Base-by-base conservation (phyloP, 2,329 filamentous ascomycete genomes). In the Aureobasidium sp. region DNA sequence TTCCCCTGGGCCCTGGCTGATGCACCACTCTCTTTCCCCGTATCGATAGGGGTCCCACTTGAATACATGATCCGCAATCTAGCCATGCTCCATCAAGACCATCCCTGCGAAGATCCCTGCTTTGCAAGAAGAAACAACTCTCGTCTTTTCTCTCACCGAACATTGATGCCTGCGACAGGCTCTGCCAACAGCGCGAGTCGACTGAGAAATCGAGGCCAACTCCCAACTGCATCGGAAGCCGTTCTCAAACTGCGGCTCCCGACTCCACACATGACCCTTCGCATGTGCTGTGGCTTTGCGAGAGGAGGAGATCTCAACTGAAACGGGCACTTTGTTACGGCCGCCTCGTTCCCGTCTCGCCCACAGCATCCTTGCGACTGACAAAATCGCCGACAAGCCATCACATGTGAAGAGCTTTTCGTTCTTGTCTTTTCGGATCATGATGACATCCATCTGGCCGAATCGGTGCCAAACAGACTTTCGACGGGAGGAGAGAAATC, bases 391-490 rank as follows among this genome's bases (percentile, higher is more conserved):
- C 53, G 53, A 57, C 53, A n/a, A 57, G 37, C 15, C 31, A 34
- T 34, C 31, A 34, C 53, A 45, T 29, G 27, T 41, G 27, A 57
- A 57, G 39, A 25, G 14, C 39, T n/a, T 25, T 36, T 25, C 39
- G 5, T 8, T 57, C n/a, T 56, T 14, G 14, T 39, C 22, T 22
- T 36, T 14, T 45, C 27, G 11, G 17, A 25, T 45, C 36, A 31
- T 57, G 27, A 57, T 57, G 53, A 45, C 53, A 45, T 34, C 39
- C 53, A 57, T 27, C 53, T 57, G 53, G 45, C 53, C 53, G 15
- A 45, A 34, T 57, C 29, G 39, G 39, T 12, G 52, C 45, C 41
- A 45, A 57, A 45, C 53, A 44, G 20, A 44, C 53, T 57, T 57
- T 45, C 25, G 37, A 52, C 15, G 7, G 36, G 53, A 45, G 53